Evolutionary conservation across 768 basidiomycete species (phyloP), one percentile per base, ranked within the genome.

Genomic region (Mycena indigotica): DNA sequence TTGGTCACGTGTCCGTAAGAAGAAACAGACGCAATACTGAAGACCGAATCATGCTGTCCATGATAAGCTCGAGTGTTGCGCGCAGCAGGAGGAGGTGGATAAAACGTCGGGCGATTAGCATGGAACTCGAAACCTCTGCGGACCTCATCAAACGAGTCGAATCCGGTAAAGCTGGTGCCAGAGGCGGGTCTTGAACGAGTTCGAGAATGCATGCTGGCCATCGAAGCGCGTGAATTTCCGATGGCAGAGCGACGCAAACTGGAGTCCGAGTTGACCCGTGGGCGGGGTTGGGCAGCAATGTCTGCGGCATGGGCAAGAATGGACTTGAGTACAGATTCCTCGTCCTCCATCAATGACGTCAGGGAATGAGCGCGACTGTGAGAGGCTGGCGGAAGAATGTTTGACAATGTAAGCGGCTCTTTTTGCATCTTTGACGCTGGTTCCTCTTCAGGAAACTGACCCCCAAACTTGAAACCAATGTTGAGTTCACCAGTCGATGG

Each of bases 141-240:
- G n/a, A 91, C 82, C 66, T 91, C 90, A 19, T 87, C 85, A 61
- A 91, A 93, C 0, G 88, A 87, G 45, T 87, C 84, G 16, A 91
- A 78, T 0, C 90, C 89, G 3, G 73, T 77, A 63, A 93, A 92
- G 68, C 89, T 91, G 50, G 82, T 67, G 2, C 72, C 81, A 0
- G 88, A 90, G 2, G 75, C 69, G 28, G 75, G 75, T 5, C 80
- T 68, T 1, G 82, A 78, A 41, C 72, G 73, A 5, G 70, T 51
- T 53, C 65, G 44, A 26, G 68, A 66, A 62, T 67, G 64, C 65
- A 65, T 57, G 66, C 61, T 65, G 59, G 66, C 21, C 61, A 52
- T 57, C 24, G 50, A 64, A 4, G 3, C 55, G 49, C 19, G 73
- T 65, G 45, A 52, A 41, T 29, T 70, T 56, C 57, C 74, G 61